Evolutionary conservation across 2,329 filamentous ascomycete genomes (phyloP), one percentile per base, ranked within the genome.

Genomic region (Dactylonectria estremocensis): DNA sequence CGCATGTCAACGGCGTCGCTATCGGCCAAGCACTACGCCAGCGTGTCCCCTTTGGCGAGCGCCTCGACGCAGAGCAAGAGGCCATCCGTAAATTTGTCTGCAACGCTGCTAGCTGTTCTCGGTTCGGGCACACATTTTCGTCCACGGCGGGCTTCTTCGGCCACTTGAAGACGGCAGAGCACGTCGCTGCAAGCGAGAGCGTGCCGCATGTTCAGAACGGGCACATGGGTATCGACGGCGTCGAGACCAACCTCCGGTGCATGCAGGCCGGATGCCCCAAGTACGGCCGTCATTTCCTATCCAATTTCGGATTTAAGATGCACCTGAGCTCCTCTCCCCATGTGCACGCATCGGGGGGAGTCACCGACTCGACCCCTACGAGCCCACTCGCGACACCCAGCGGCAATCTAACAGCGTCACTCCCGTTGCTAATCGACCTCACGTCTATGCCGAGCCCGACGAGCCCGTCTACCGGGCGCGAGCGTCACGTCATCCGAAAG

Each of bases 401-500:
- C 0, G 18, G 6, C 2, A 22, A 16, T 1, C 35, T 31, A 2
- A 18, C n/a, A 2, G 37, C 56, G 1, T 16, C 64, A 0, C 40
- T 70, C 1, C 31, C 65, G 0, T 71, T 71, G 0, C 71, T 71
- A 1, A 58, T 67, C 5, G 61, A 72, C 2, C 35, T 61, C 1
- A 43, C 46, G 1, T 24, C 14, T 5, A 35, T 46, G 2, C 20
- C 54, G 0, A 55, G 40, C 2, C 20, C 28, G 3, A 18, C 11
- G 11, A 73, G 72, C n/a, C 72, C 73, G 3, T 75, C 72, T 2
- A 53, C 57, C 2, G 73, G 70, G 1, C 66, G 72, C 50, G 66
- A 58, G 3, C 5, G 5, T 8, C 50, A 9, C 2, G 24, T 16
- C 35, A 24, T 28, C 7, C 31, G n/a, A 24, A 31, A 45, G 3